Evolutionary conservation across 164 flowering plant species (phyloP), one percentile per base, ranked within the genome.

Genomic region (Kingdonia uniflora): DNA sequence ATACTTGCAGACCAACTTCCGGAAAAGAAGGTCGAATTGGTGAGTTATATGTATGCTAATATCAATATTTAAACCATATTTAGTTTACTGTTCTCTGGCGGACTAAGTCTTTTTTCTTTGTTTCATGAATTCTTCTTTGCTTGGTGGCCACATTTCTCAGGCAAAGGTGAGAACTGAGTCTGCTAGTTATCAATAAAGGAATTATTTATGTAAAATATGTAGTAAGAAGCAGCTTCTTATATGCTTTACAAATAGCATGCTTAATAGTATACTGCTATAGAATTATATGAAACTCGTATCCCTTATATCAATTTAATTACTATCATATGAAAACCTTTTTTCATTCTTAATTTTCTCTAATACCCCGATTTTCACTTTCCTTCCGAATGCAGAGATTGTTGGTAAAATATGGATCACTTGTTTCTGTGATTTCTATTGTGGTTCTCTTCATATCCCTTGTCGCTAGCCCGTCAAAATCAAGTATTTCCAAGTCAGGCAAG

Each of bases 1-100:
- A 58, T 92, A 46, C 95, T 88, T 57, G 86, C 94, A 5, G 99
- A 88, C 21, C 78, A 76, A 68, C 63, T 82, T 56, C 83, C 89
- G 11, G 95, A 77, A 72, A 78, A 82, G 66, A 82, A 82, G 72
- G 65, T 88, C 62, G 87, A 88, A 17, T 75, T 59, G 84, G 99
- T 92, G 70, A 67, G 81, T 52, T 57, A 62, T 23, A 6, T 29
- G 6, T 43, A 41, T 41, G 4, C 17, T 14, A 41, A 11, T 8
- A 8, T 29, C 6, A 29, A 29, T 8, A 29, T 29, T 8, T 29
- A 29, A 29, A 29, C 6, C 42, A 11, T 24, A 33, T 41, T 19
- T 15, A 15, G 52, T 19, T 26, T 37, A n/a, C 13, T 41, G 41
- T 37, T 16, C 43, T 54, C 19, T 61, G 23, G 45, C 40, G 19